These are phyloP conservation scores for Pyrenophora tritici-repentis DNA, from an alignment of 2,329 filamentous ascomycete genomes.

Conservation along the genomic window DNA sequence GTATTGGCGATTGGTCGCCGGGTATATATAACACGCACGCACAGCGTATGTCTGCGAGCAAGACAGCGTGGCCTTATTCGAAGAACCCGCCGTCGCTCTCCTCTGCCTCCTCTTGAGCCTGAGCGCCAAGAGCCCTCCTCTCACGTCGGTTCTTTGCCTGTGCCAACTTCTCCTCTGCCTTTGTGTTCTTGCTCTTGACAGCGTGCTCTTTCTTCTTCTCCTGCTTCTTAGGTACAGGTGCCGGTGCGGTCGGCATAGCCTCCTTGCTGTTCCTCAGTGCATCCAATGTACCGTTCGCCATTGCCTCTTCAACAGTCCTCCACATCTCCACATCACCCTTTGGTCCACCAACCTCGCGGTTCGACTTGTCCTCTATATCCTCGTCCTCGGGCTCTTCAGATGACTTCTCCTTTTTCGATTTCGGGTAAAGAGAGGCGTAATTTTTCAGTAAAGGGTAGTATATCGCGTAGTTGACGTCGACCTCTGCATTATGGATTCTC, in stretches of 20 bases:
- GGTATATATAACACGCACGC: constrained; percentile 28
- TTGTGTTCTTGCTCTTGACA: constrained; percentile 19
- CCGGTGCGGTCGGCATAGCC: constrained; percentile 18
- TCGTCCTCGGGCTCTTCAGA: constrained; percentile 28
- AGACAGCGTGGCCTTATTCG: constrained; percentile 26
- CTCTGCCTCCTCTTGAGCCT: constrained; percentile 34
- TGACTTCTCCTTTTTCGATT: constrained; percentile 28
- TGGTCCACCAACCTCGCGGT: constrained; percentile 44
- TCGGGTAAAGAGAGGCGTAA: constrained; percentile 66
- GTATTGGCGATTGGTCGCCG: constrained; percentile 11
- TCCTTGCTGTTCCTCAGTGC: constrained; percentile 60
- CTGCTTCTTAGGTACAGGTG: constrained; percentile 27
- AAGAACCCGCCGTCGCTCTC: constrained; percentile 49
- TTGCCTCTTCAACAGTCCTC: constrained; percentile 67
- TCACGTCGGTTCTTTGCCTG: constrained; percentile 24
- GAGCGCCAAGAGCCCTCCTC: constrained; percentile 23
- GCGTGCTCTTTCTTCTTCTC: constrained; percentile 12
- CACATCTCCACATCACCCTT: constrained; percentile 67
- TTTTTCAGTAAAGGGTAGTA: constrained; percentile 72
- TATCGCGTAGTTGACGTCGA: constrained; percentile 76
- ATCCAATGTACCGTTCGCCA: constrained; percentile 62
- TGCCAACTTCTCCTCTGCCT: constrained; percentile 21
- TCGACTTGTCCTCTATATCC: constrained; percentile 36
- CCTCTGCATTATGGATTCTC: constrained; percentile 69
- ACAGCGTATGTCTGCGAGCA: not conserved